phyloP scores from a whole-genome alignment of 148 eudicot species.

The Chenopodium formosanum region DNA sequence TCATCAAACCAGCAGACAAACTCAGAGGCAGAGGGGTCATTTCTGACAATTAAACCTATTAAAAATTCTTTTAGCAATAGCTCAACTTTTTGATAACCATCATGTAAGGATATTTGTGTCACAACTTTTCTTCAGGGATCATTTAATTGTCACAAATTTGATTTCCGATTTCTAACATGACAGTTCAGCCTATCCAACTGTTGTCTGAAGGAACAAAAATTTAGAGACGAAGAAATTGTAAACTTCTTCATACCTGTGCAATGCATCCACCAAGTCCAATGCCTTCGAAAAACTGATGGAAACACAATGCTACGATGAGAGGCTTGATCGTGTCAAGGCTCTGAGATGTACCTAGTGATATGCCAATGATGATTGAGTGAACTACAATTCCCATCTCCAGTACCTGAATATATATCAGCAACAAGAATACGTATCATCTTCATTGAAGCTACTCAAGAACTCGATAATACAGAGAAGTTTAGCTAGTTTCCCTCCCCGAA shows the following conservation, averaged over 20 bases:
- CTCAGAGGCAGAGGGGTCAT: neutral
- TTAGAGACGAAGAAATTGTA: neutral
- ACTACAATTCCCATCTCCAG: slow-evolving; percentile 47
- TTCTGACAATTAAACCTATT: neutral
- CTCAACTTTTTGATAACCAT: neutral
- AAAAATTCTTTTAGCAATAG: neutral
- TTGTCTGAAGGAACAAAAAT: neutral
- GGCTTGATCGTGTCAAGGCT: slow-evolving; percentile 41
- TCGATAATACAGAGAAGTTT: neutral
- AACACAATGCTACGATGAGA: slow-evolving; percentile 41
- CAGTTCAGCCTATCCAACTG: neutral
- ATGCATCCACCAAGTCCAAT: slow-evolving; percentile 55
- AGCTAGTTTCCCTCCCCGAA: neutral
- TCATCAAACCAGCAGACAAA: neutral
- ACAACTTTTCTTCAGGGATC: neutral
- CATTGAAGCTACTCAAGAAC: neutral
- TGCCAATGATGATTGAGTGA: slow-evolving; percentile 47
- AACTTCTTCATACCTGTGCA: slow-evolving; percentile 29
- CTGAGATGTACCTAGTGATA: slow-evolving; percentile 41
- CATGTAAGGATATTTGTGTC: neutral
- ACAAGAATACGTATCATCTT: neutral
- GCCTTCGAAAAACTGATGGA: slow-evolving; percentile 54
- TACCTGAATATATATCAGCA: slow-evolving; percentile 17
- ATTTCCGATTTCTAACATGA: neutral
- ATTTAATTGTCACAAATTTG: neutral